Evolutionary conservation across 805 yeast species (phyloP), one percentile per base, ranked within the genome.

Genomic region (Yarrowia keelungensis): DNA sequence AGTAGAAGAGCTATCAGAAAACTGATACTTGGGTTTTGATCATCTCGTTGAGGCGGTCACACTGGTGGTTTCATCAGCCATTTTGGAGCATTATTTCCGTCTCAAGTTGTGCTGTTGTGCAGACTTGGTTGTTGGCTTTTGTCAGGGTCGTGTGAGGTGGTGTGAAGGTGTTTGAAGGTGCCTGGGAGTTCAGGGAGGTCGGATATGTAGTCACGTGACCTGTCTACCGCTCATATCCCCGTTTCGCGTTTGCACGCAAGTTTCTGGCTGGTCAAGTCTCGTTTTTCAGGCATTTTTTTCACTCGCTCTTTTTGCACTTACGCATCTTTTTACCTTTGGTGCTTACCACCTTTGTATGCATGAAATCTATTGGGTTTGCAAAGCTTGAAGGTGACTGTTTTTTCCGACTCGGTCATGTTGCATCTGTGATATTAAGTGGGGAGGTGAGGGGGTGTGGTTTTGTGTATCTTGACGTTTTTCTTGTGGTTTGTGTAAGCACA

Each of bases 261-360:
- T 35, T 36, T 10, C 16, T n/a, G 36, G 14, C 32, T 39, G 19
- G 59, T 38, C 22, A 49, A 38, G 59, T 53, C 39, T 35, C 32
- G 42, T 36, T 51, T 38, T 51, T 51, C 58, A 51, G 22, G 16
- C 16, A 19, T 50, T 22, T 38, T 51, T 39, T 54, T 53, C 59
- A 53, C 59, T 38, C 35, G 36, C 59, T 10, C 46, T 22, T 41
- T 56, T 56, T 41, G 4, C 46, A 36, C 42, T 36, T 51, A 10
- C 8, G 56, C 56, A 15, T 51, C 42, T 9, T 53, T 53, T 53
- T 53, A 19, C 59, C 43, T 38, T 56, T n/a, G 14, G 62, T 38
- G 47, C 47, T 56, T 41, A 41, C 61, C 47, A 56, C 62, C 47
- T 56, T 41, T 56, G 62, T 56, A 56, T 56, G 62, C 62, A 56